Base-by-base conservation (phyloP, 108 stramenopile species). In the Pseudonitzschia multiseries region DNA sequence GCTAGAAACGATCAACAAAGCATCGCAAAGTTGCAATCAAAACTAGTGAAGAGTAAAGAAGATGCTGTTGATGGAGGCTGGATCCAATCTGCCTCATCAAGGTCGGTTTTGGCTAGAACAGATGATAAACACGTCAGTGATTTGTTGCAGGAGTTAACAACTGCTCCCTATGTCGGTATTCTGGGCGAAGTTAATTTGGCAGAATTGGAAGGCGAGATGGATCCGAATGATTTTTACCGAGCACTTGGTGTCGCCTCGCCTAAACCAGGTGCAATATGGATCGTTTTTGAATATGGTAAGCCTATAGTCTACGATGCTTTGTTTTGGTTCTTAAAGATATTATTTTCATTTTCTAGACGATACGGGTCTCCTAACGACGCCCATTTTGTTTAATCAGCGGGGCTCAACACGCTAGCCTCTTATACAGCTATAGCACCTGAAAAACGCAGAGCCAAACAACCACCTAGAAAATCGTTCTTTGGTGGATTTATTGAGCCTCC, bases 221-320 rank as follows among this genome's bases (percentile, higher is more conserved):
- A 85, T 40, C 85, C 86, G 2, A 93, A 93, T 69, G 89, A 87
- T 27, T 91, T 89, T 79, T 94, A 90, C 69, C 82, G 80, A 54
- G 79, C 84, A 13, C 62, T 95, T 36, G 80, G 88, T 5, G 88
- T 89, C 0, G 75, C 78, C 50, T 87, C 90, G 8, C 94, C 94
- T 28, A 74, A 81, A 65, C 74, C 85, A 0, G 86, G 79, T 10
- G 79, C 87, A 31, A 59, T 86, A 4, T 95, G 89, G 89, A 41
- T 95, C 0, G 85, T 93, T 5, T 95, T 84, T 61, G 94, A 92
- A 62, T 95, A 92, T 70, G 86, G 81, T 48, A 42, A 42, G 42
- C 10, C 42, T 42, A 42, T 10, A 9, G 42, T n/a, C 42, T 42
- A 48, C 46, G 14, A 18, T 18, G 46, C 46, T 48, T 48, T 1